Evolutionary conservation across 2,329 filamentous ascomycete genomes (phyloP).

Genomic region (Tolypocladium capitatum): DNA sequence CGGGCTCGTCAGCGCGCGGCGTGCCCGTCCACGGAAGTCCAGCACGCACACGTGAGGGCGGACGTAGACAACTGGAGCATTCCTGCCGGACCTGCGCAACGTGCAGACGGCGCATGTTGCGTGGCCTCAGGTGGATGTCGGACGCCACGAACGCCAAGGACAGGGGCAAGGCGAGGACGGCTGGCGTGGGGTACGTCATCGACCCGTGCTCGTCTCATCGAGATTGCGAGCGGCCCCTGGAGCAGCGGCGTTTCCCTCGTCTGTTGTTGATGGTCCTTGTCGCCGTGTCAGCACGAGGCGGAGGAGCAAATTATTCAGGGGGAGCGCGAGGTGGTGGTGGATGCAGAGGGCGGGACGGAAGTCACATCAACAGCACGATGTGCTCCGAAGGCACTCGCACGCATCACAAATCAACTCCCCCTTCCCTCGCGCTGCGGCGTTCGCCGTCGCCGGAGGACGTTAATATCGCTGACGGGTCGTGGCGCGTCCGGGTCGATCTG

Average conservation of each 20-base stretch:
- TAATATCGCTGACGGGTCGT: background rate
- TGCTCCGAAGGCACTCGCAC: too few relatives aligned
- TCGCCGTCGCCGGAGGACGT: background rate
- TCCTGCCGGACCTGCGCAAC: too few relatives aligned
- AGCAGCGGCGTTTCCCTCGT: background rate
- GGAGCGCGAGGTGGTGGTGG: too few relatives aligned
- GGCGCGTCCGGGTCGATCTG: background rate
- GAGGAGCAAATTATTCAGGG: background rate
- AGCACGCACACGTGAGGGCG: too few relatives aligned
- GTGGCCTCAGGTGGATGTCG: background rate
- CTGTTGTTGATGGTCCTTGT: background rate
- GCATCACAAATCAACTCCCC: too few relatives aligned
- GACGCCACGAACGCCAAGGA: background rate
- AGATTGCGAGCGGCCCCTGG: background rate
- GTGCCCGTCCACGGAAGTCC: too few relatives aligned
- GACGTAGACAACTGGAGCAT: too few relatives aligned
- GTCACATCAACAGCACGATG: too few relatives aligned
- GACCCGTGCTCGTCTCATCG: constrained; percentile 1
- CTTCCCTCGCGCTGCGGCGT: too few relatives aligned
- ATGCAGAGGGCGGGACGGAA: background rate
- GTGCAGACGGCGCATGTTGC: background rate
- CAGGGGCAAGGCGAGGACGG: background rate
- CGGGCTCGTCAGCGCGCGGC: background rate
- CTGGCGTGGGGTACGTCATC: constrained; percentile 2
- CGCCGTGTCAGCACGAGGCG: background rate